Percentiles rank a stretch among this genome's conserved stretches.
phyloP scores from a whole-genome alignment of 176 grass and related monocot species.

The Paspalum notatum region DNA sequence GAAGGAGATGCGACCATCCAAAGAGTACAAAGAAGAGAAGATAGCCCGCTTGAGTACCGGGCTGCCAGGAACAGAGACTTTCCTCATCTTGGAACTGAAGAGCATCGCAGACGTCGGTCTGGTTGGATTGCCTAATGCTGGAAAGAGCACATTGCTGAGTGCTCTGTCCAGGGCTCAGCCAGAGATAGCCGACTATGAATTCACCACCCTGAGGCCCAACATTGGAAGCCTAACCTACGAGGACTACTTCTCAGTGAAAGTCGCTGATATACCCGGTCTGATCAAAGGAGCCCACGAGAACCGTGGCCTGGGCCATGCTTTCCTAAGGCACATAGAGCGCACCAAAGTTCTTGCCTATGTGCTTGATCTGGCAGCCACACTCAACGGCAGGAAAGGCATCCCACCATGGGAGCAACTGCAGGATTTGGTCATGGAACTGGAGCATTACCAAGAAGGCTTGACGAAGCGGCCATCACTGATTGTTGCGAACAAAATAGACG shows the following conservation, averaged over 20 bases:
- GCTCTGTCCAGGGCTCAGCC: conserved; percentile 78
- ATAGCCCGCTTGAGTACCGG: conserved; percentile 46
- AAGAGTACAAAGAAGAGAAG: conserved; percentile 42
- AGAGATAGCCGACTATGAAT: conserved; percentile 73
- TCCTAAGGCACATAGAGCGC: conserved; percentile 91
- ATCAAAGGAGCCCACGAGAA: conserved; percentile 88
- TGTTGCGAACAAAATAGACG: conserved; percentile 87
- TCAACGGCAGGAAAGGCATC: conserved; percentile 65
- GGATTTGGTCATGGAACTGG: conserved; percentile 71
- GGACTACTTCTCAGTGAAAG: conserved; percentile 74
- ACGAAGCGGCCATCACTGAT: conserved; percentile 70
- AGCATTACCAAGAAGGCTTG: conserved; percentile 79
- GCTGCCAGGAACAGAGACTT: conserved; percentile 61
- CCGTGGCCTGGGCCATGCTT: conserved; percentile 84
- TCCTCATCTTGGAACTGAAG: conserved; percentile 85
- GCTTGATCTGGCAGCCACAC: conserved; percentile 65
- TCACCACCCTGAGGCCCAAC: conserved; percentile 80
- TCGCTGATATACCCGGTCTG: conserved; percentile 87
- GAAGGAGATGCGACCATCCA: conserved; percentile 47
- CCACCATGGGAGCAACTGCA: conserved; percentile 79
- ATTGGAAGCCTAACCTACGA: conserved; percentile 79
- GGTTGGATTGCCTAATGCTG: conserved; percentile 83
- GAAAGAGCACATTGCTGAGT: conserved; percentile 83
- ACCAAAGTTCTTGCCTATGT: conserved; percentile 84
- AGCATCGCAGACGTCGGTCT: conserved; percentile 92